Base-by-base conservation (phyloP, 495 filamentous ascomycete species). In the Parathielavia appendiculata region DNA sequence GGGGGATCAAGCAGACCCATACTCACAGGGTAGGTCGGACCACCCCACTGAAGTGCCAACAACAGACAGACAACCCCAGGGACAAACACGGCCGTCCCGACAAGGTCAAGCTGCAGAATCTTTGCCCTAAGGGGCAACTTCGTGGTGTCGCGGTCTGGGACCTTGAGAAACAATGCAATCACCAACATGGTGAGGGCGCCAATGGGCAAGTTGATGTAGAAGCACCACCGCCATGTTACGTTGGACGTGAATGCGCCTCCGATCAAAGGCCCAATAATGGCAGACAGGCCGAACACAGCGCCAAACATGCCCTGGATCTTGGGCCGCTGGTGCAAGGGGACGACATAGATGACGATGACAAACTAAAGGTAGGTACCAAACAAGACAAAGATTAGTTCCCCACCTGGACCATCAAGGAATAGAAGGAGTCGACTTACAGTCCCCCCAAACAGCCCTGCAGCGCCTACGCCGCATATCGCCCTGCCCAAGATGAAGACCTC, bases 1-100 rank as follows among this genome's bases (percentile, higher is more conserved):
- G 10, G 10, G 8, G 13, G 2, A 38, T 1, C 35, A 3, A 30
- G 2, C 26, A 30, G 2, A 30, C 6, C 26, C 26, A 30, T 30
- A 30, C 26, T 6, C 6, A 2, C 26, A 30, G 26, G 26, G 26
- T 6, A 73, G 57, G 75, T 79, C 3, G 76, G 76, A 0, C 90
- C 90, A 35, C 88, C 90, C 85, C 89, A 95, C 63, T 93, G 88
- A 3, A 96, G 75, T 0, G 90, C 91, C 0, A 96, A 75, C 39
- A 95, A 64, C 11, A 90, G 73, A 52, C 81, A 83, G 50, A 92
- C 75, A 14, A 95, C 80, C 11, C 76, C 79, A 2, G 86, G 86
- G 12, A 93, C 68, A 64, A 95, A 84, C 38, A 86, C 59, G 0
- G 76, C 10, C 0, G 81, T 84, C 4, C 90, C 90, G 4, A 81